Percentiles rank a stretch among this genome's conserved stretches.
These are phyloP conservation scores for Cladosporium austrohemisphaericum DNA, from an alignment of 2,329 filamentous ascomycete genomes.

Conservation along the genomic window DNA sequence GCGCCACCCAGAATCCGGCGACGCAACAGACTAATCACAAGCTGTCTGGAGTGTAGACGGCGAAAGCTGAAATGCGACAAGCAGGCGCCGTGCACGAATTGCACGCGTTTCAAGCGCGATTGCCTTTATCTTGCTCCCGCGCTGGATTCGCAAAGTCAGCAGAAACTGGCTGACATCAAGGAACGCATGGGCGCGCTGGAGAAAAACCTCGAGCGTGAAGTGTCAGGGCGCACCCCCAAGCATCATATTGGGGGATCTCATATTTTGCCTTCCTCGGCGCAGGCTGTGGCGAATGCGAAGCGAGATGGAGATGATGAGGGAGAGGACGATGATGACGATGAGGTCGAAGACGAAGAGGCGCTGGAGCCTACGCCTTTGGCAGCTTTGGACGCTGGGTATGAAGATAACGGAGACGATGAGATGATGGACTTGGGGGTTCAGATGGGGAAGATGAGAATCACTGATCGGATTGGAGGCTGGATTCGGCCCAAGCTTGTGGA, in stretches of 20 bases:
- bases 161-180: constrained; percentile 71
- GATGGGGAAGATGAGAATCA: constrained; percentile 68
- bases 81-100: constrained; percentile 66
- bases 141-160: constrained; percentile 65
- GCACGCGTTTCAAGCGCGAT: constrained; percentile 49
- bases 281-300: constrained; percentile 5
- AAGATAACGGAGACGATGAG: constrained; percentile 62
- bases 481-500: constrained; percentile 67
- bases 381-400: constrained; percentile 64
- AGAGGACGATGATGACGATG: constrained; percentile 55
- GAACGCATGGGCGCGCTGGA: constrained; percentile 72
- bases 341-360: constrained; percentile 52
- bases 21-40: constrained; percentile 55
- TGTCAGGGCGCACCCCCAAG: constrained; percentile 46
- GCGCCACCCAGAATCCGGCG: constrained; percentile 23
- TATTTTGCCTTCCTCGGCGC: constrained; percentile 16
- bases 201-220: constrained; percentile 64
- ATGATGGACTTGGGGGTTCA: constrained; percentile 68
- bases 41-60: constrained; percentile 67
- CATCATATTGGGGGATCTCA: constrained; percentile 25
- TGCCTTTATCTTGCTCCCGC: constrained; percentile 63
- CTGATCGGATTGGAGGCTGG: constrained; percentile 69
- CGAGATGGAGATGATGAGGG: constrained; percentile 48
- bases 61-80: constrained; percentile 79
- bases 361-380: constrained; percentile 62